Percentiles rank a stretch among this genome's conserved stretches.
These are phyloP conservation scores for Penicillium corylophilum DNA, from an alignment of 2,329 filamentous ascomycete species.

Conservation along the genomic window DNA sequence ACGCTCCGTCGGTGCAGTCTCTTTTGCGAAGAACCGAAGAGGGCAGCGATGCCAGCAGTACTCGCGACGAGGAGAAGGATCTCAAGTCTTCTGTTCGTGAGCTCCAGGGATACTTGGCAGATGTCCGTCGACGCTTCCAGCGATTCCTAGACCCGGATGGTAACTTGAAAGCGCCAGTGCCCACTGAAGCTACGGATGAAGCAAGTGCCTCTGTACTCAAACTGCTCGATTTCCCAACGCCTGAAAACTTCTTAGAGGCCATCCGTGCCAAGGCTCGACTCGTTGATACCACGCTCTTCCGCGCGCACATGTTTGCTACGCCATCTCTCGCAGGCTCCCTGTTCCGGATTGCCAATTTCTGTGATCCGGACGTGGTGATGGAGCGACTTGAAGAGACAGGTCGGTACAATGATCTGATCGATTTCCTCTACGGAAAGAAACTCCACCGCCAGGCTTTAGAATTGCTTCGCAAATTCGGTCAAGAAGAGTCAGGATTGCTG, in stretches of 20 bases:
- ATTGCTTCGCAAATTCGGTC: slow-evolving; percentile 77
- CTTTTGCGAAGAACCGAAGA: slow-evolving; percentile 40
- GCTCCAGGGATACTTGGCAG: slow-evolving; percentile 82
- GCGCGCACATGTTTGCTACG: slow-evolving; percentile 89
- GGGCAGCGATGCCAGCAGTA: slow-evolving; percentile 40
- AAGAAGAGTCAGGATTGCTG: slow-evolving; percentile 55
- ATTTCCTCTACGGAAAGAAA: slow-evolving; percentile 94
- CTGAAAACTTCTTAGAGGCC: slow-evolving; percentile 67
- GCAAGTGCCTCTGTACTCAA: slow-evolving; percentile 47
- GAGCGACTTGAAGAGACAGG: slow-evolving; percentile 85
- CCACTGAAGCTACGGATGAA: slow-evolving; percentile 38
- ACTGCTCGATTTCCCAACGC: slow-evolving; percentile 49
- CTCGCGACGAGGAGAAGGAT: slow-evolving; percentile 51
- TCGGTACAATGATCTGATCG: slow-evolving; percentile 90
- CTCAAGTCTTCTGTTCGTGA: slow-evolving; percentile 78
- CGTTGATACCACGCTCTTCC: slow-evolving; percentile 91
- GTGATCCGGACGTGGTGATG: slow-evolving; percentile 92
- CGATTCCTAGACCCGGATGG: slow-evolving; percentile 61
- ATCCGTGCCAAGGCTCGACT: slow-evolving; percentile 75
- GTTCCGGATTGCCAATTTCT: slow-evolving; percentile 96
- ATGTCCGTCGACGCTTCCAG: slow-evolving; percentile 68
- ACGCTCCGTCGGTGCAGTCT: slow-evolving; percentile 41
- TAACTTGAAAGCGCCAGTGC: slow-evolving; percentile 39
- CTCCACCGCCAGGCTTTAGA: slow-evolving; percentile 84
- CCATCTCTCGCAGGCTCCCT: slow-evolving; percentile 82